Percentiles rank a stretch among this genome's conserved stretches.
Evolutionary conservation across 2,329 filamentous ascomycete species (phyloP).

Genomic region (Fusarium caatingaense): DNA sequence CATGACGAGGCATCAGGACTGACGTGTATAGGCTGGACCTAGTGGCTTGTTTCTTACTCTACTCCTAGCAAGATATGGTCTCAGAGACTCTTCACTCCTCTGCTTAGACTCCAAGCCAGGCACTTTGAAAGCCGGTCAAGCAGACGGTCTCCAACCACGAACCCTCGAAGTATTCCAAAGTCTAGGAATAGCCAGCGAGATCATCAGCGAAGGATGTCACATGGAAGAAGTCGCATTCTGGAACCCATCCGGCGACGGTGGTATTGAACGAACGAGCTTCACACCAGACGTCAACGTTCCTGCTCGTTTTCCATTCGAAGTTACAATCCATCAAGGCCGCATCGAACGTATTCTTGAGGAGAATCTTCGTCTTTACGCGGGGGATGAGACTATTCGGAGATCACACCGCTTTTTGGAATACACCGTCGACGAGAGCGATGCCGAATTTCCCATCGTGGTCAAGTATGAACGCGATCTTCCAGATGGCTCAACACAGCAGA

Average conservation of each 20-base stretch:
- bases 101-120: conserved; percentile 19
- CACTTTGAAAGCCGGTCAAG: conserved; percentile 13
- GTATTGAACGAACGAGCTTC: conserved; percentile 21
- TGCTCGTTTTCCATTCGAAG: conserved; percentile 11
- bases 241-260: conserved; percentile 1
- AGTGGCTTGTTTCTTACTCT: conserved; percentile 16
- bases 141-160: conserved; percentile 21
- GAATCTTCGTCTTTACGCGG: conserved; percentile 11
- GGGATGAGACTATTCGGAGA: not conserved
- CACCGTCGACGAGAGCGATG: not conserved
- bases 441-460: not conserved
- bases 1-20: fast-evolving
- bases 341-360: conserved; percentile 24
- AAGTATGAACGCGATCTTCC: conserved; percentile 4
- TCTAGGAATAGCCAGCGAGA: conserved; percentile 14
- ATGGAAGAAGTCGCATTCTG: conserved; percentile 28
- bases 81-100: not conserved
- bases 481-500: not conserved
- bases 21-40: not conserved
- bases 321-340: conserved; percentile 19
- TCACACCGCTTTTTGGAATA: conserved; percentile 19
- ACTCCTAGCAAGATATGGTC: conserved; percentile 9
- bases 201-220: conserved; percentile 18
- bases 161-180: conserved; percentile 24
- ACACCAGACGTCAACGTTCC: conserved; percentile 10